Base-by-base conservation (phyloP, 78 protist genomes). In the Mantamonas sphyraenae region DNA sequence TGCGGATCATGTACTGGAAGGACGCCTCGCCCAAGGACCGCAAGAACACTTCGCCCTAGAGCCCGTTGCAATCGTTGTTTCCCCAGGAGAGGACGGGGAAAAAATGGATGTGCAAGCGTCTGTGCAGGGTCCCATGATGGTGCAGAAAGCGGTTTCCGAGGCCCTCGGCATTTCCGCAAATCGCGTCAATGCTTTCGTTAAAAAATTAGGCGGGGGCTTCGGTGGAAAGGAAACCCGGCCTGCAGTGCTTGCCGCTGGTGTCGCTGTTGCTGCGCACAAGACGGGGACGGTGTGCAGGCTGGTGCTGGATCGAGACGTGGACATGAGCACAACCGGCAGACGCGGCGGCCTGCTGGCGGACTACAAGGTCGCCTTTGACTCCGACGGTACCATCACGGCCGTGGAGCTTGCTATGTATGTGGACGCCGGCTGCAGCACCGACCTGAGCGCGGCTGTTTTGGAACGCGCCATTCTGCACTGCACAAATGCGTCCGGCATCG, bases 11-110 rank as follows among this genome's bases (percentile, higher is more conserved):
- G n/a, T n/a, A n/a, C n/a, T n/a, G n/a, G n/a, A n/a, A n/a, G n/a
- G n/a, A n/a, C n/a, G n/a, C n/a, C n/a, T n/a, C n/a, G n/a, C n/a
- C n/a, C n/a, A n/a, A 57, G 93, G 90, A 30, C 95, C 87, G 0
- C 99, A 96, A 81, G 96, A 96, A 55, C 99, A 96, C 79, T 87
- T 89, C 47, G 93, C 94, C 74, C 58, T 93, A 17, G 99, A 96
- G 80, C 64, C 90, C 7, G 73, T 85, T 37, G 74, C 83, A 30
- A 31, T 84, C 17, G 56, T 91, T 4, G 97, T 45, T 0, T 50
- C 83, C 37, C 99, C 99, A 10, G 80, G 76, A 28, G 96, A 93
- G 62, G 88, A 70, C 26, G n/a, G n/a, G n/a, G 74, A 59, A 34
- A 87, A 83, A 45, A 26, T 88, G 58, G 37, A 53, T 5, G 38